Evolutionary conservation across 164 flowering plant species (phyloP).

Genomic region (Litsea cubeba): DNA sequence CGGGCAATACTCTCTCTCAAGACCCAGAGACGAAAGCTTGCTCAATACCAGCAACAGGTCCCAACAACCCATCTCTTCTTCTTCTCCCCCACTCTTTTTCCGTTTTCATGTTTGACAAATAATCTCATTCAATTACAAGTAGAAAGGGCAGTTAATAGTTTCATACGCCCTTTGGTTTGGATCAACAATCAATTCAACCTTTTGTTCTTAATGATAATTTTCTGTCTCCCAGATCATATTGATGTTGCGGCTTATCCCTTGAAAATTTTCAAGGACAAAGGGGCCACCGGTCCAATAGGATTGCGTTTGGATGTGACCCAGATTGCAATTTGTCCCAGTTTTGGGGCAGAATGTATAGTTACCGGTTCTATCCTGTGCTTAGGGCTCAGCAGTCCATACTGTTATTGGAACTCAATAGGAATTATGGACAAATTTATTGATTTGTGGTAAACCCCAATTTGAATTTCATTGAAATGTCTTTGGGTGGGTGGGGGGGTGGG

Average conservation of each 20-base stretch:
- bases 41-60: slow-evolving; percentile 83
- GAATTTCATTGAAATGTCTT: too few relatives aligned
- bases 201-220: too few relatives aligned
- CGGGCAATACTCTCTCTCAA: slow-evolving; percentile 86
- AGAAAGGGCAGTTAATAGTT: not conserved
- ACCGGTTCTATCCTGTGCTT: not conserved
- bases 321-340: not conserved
- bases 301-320: not conserved
- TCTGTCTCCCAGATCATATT: too few relatives aligned
- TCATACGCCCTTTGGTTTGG: too few relatives aligned
- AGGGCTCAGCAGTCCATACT: too few relatives aligned
- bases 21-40: slow-evolving; percentile 89
- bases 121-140: not conserved
- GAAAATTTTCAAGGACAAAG: too few relatives aligned
- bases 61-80: not conserved
- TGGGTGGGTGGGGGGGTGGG: too few relatives aligned
- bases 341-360: not conserved
- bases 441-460: not conserved
- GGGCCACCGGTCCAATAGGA: too few relatives aligned
- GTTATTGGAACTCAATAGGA: not conserved
- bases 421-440: not conserved
- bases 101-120: not conserved
- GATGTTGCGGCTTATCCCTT: too few relatives aligned
- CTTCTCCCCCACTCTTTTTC: not conserved
- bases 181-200: too few relatives aligned